phyloP scores from a whole-genome alignment of 176 grass and related monocot species.

The Poa annua region DNA sequence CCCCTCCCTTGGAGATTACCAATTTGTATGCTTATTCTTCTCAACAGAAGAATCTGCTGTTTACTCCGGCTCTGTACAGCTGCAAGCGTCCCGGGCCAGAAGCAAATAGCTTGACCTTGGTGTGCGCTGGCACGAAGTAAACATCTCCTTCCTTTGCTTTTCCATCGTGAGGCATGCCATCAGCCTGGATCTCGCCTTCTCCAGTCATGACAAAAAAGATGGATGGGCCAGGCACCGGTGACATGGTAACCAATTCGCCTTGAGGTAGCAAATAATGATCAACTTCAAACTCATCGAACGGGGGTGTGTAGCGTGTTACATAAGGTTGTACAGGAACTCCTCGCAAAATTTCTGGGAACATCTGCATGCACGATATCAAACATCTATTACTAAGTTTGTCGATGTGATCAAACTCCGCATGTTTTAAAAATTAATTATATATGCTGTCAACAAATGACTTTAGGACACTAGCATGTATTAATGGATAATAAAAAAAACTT shows the following conservation, averaged over 20 bases:
- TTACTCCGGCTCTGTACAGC: constrained; percentile 82
- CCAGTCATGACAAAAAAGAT: constrained; percentile 78
- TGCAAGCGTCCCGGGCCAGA: constrained; percentile 41
- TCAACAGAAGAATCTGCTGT: constrained; percentile 78
- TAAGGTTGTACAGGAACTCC: constrained; percentile 55
- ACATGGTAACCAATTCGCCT: constrained; percentile 56
- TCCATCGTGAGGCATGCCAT: constrained; percentile 32
- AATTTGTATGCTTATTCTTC: not conserved
- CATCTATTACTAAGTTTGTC: not conserved
- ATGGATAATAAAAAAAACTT: not conserved
- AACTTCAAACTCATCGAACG: constrained; percentile 87
- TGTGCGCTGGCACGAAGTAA: constrained; percentile 68
- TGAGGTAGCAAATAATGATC: constrained; percentile 57
- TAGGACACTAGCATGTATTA: not conserved
- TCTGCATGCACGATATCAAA: constrained; percentile 44
- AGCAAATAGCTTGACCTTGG: constrained; percentile 54
- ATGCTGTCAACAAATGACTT: not conserved
- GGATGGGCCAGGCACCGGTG: constrained; percentile 69
- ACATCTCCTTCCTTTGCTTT: constrained; percentile 60
- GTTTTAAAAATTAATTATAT: not conserved
- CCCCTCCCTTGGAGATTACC: not conserved
- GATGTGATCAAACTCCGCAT: not conserved
- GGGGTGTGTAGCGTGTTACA: constrained; percentile 77
- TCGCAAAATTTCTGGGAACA: constrained; percentile 76
- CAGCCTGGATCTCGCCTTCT: constrained; percentile 47